Evolutionary conservation across 1,284 basidiomycete species (phyloP), one percentile per base, ranked within the genome.

Genomic region (Ganoderma sinense): DNA sequence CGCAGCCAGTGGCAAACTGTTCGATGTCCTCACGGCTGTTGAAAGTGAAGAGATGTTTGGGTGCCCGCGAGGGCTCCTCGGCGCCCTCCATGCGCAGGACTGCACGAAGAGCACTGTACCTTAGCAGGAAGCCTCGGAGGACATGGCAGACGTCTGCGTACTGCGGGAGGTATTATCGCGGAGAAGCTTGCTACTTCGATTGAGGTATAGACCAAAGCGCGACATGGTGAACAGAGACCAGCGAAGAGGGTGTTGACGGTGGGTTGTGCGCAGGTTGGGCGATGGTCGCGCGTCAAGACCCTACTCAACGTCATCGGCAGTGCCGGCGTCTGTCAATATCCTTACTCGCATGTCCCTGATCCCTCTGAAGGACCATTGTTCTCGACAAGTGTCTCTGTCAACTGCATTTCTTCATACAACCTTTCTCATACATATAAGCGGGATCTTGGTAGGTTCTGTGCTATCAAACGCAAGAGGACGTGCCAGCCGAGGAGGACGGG

Each of bases 81-180:
- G 89, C 86, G 73, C 93, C 93, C 75, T 89, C 85, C 93, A 95
- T 95, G 67, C 87, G 86, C 51, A 92, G 76, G 66, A 91, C 92
- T 94, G 61, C 29, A 43, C 53, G 39, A 62, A 16, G 41, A 29
- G 23, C n/a, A 56, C 62, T 65, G 40, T 40, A 65, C 65, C 70
- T 74, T 43, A 74, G 74, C 61, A 8, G 26, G 16, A 20, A 26
- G 23, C 11, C 23, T 8, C 6, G 16, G 16, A 11, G 26, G 61
- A 26, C 18, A 67, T 62, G 65, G 5, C n/a, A 71, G 59, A 56
- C 36, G 39, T n/a, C 16, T 69, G 70, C 79, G 56, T 71, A 81
- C 81, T 78, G 75, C 77, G 75, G 40, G 79, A 77, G 39, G 79
- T 76, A 70, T 76, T 78, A 48, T 82, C 81, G 26, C 78, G 76